Evolutionary conservation across 176 grass and related monocot genomes (phyloP), one percentile per base, ranked within the genome.

Genomic region (Oryza longistaminata): DNA sequence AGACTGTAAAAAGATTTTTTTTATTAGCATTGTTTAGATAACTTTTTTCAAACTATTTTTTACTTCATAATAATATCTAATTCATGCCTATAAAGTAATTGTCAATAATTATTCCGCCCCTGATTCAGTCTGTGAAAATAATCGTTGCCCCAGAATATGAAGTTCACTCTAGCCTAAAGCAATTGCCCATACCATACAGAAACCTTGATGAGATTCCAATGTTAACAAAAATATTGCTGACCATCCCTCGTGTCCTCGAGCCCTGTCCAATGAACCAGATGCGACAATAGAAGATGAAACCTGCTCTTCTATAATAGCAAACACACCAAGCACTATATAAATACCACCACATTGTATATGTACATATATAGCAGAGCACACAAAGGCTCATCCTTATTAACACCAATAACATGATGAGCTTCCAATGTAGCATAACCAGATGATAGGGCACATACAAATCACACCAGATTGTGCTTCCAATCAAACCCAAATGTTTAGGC

Each of bases 361-460:
- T 87, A 91, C 85, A 91, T 6, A 70, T 80, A 50, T 71, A 81
- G 62, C 62, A 52, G 75, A 80, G 3, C 69, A 84, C 74, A 69
- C 24, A 64, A 81, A 81, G 64, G 27, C 75, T 81, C 77, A 75
- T 65, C 64, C 76, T 84, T 87, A 90, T 80, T 87, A 70, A n/a
- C 35, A 68, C 48, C 62, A 50, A 87, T 21, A 16, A 65, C 37
- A 68, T 50, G 79, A 83, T 75, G 70, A 69, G 68, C 68, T 79
- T 79, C 68, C 79, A 69, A n/a, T 15, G 73, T 46, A 86, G 39
- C 60, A 69, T 37, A 87, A 49, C 37, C 69, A 83, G 48, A 69
- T 82, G 37, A 74, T 31, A 79, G 58, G 40, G 34, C n/a, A 27
- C 68, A 86, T 69, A 66, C 77, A 78, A 64, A 67, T 50, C 52